Percentiles rank a stretch among this genome's conserved stretches.
These are phyloP conservation scores for Ambrosiella cleistominuta DNA, from an alignment of 2,329 filamentous ascomycete genomes.

Conservation along the genomic window DNA sequence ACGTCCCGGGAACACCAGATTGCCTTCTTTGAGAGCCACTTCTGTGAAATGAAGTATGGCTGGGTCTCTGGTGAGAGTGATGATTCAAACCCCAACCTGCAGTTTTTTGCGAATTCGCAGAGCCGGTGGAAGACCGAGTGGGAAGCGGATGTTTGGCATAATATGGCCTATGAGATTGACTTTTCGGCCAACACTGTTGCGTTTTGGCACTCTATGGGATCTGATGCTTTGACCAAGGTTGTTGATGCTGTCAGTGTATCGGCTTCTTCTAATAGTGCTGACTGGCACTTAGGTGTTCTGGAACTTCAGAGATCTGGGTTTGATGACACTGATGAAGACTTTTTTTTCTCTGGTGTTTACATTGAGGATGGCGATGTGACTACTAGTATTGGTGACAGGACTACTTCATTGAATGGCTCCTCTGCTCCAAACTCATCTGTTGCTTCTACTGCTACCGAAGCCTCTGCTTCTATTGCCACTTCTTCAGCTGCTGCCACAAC, in stretches of 20 bases:
- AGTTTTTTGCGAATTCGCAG: slow-evolving; percentile 45
- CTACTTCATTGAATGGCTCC: background rate
- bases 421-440: background rate
- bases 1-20: slow-evolving; percentile 49
- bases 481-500: background rate
- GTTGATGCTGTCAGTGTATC: slow-evolving; percentile 42
- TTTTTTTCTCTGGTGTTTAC: slow-evolving; percentile 56
- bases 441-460: background rate
- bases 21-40: slow-evolving; percentile 48
- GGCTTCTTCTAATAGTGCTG: slow-evolving; percentile 47
- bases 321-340: slow-evolving; percentile 40
- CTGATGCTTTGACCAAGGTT: slow-evolving; percentile 35
- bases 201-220: slow-evolving; percentile 53
- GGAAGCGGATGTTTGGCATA: slow-evolving; percentile 51
- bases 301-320: slow-evolving; percentile 42
- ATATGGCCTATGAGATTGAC: slow-evolving; percentile 56
- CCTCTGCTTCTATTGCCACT: background rate
- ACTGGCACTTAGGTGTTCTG: slow-evolving; percentile 57
- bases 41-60: slow-evolving; percentile 57
- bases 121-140: slow-evolving; percentile 47
- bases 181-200: slow-evolving; percentile 44
- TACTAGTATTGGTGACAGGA: slow-evolving; percentile 15
- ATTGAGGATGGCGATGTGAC: slow-evolving; percentile 33
- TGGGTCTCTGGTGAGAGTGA: slow-evolving; percentile 32
- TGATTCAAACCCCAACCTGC: slow-evolving; percentile 34